These are phyloP conservation scores for Starmerella sirachaensis DNA, from an alignment of 805 yeast species.

Conservation along the genomic window DNA sequence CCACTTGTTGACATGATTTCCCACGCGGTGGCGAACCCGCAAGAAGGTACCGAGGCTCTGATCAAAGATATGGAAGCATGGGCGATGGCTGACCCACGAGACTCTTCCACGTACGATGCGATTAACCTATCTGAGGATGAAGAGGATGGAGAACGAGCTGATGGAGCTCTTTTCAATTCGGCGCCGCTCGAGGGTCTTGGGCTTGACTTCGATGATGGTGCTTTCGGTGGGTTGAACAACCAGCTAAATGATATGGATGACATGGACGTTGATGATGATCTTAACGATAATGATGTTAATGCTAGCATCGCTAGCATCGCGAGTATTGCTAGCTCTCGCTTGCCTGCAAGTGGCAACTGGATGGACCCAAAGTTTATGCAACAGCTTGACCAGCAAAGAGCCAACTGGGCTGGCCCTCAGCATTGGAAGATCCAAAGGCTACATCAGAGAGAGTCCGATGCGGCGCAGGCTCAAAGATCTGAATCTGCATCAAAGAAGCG, in stretches of 20 bases:
- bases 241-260: conserved; percentile 3
- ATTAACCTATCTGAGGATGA: background rate
- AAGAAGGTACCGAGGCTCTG: conserved; percentile 15
- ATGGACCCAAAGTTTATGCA: conserved; percentile 11
- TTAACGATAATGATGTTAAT: conserved; percentile 1
- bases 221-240: background rate
- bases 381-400: conserved; percentile 39
- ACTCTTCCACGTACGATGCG: conserved; percentile 4
- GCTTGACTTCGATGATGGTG: conserved; percentile 1
- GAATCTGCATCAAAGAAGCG: background rate
- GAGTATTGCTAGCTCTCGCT: conserved; percentile 9
- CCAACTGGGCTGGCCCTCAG: conserved; percentile 84
- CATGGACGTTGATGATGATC: background rate
- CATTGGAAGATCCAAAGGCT: conserved; percentile 75
- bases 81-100: conserved; percentile 16
- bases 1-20: conserved; percentile 11
- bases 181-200: conserved; percentile 2
- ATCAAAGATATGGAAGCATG: conserved; percentile 17
- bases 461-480: background rate
- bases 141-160: background rate
- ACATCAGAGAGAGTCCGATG: conserved; percentile 26
- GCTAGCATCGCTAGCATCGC: background rate
- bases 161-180: background rate
- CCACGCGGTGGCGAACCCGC: conserved; percentile 17
- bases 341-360: conserved; percentile 20